Conservation (phyloP, 176 grass and related monocot species). For the Oryza meyeriana region DNA sequence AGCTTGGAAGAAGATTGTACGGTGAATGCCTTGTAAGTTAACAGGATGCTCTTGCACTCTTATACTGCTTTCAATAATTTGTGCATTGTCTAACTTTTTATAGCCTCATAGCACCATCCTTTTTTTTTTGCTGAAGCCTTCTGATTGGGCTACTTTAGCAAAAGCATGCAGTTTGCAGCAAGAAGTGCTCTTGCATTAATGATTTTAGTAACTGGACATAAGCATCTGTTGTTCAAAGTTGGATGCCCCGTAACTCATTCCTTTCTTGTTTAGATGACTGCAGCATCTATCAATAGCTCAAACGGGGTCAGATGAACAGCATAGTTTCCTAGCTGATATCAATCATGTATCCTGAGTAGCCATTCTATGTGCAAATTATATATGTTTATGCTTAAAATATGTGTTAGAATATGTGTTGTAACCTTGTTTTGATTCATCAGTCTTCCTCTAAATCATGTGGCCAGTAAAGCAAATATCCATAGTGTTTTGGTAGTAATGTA, state of each 20-base stretch:
- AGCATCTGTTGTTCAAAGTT: not conserved
- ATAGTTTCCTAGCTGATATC: slow-evolving; percentile 4
- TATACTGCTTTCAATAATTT: not conserved
- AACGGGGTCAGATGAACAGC: not conserved
- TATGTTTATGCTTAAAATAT: not conserved
- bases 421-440: not conserved
- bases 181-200: slow-evolving; percentile 10
- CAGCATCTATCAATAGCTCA: not conserved
- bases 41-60: not conserved
- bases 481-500: not conserved
- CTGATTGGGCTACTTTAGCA: slow-evolving; percentile 9
- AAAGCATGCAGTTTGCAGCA: slow-evolving; percentile 1
- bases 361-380: not conserved
- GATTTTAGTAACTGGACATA: slow-evolving; percentile 5
- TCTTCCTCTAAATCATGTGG: not conserved
- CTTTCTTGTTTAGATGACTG: not conserved
- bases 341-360: not conserved
- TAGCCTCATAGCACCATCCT: not conserved
- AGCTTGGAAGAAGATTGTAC: slow-evolving; percentile 71
- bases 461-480: slow-evolving; percentile 5
- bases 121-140: slow-evolving; percentile 18
- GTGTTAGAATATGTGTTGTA: not conserved
- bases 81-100: slow-evolving; percentile 8
- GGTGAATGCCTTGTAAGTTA: slow-evolving; percentile 74
- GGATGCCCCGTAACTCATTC: not conserved